These are phyloP conservation scores for Centaurea solstitialis DNA, from an alignment of 129 eudicot species.

Conservation along the genomic window DNA sequence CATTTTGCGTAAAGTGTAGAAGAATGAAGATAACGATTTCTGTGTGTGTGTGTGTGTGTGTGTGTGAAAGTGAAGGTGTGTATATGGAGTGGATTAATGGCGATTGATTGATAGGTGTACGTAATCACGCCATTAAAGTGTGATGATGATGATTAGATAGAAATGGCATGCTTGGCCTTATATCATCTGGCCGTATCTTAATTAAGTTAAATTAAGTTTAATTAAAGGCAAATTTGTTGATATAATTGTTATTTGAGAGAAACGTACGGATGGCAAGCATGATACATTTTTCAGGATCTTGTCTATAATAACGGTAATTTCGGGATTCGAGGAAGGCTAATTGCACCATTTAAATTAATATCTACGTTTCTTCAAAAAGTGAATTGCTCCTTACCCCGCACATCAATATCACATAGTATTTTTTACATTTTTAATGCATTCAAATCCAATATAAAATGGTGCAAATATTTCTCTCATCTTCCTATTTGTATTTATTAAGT, in stretches of 20 bases:
- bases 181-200: constrained; percentile 22
- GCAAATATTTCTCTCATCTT: too few relatives aligned
- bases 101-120: not conserved
- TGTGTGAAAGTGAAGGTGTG: not conserved
- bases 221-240: not conserved
- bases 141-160: constrained; percentile 1
- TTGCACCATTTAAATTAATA: too few relatives aligned
- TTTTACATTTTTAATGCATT: too few relatives aligned
- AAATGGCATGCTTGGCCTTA: constrained; percentile 28
- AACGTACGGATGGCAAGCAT: not conserved
- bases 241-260: not conserved
- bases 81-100: not conserved
- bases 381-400: too few relatives aligned
- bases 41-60: too few relatives aligned
- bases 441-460: too few relatives aligned
- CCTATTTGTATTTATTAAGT: too few relatives aligned
- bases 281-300: not conserved
- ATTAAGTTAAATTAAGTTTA: too few relatives aligned
- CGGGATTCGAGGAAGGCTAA: too few relatives aligned
- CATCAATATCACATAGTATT: too few relatives aligned
- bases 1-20: constrained; percentile 4
- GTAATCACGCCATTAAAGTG: constrained; percentile 36
- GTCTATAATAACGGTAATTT: not conserved
- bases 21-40: not conserved
- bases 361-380: too few relatives aligned